Evolutionary conservation across 371 early-diverging fungal genomes (phyloP).

Genomic region (Actinomucor elegans): DNA sequence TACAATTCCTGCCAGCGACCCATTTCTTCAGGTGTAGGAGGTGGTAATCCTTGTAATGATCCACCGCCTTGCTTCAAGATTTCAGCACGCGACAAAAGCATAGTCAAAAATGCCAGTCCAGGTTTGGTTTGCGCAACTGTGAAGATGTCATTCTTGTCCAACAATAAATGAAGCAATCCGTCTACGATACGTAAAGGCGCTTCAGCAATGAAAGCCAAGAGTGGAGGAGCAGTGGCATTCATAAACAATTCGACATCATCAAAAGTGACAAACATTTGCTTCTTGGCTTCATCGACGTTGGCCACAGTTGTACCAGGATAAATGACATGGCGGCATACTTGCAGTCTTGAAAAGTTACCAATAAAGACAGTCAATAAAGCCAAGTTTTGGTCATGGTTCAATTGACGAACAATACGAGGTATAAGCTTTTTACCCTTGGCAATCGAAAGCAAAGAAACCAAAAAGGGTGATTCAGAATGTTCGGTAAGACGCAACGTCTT

Average conservation of each 20-base stretch:
- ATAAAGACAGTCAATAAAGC: conserved; percentile 76
- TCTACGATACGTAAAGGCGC: conserved; percentile 80
- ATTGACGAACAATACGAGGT: conserved; percentile 80
- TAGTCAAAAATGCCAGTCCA: conserved; percentile 86
- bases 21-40: conserved; percentile 65
- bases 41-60: conserved; percentile 51
- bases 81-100: conserved; percentile 89
- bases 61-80: conserved; percentile 80
- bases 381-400: conserved; percentile 77
- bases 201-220: conserved; percentile 79
- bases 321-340: conserved; percentile 76
- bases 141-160: conserved; percentile 85
- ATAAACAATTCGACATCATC: conserved; percentile 83
- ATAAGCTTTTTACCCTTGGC: conserved; percentile 87
- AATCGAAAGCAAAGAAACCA: conserved; percentile 69
- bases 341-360: conserved; percentile 79
- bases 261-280: conserved; percentile 38
- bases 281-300: conserved; percentile 49
- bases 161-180: conserved; percentile 72
- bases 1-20: conserved; percentile 77
- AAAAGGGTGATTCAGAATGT: conserved; percentile 10
- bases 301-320: conserved; percentile 51
- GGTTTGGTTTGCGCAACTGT: conserved; percentile 83
- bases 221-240: conserved; percentile 78
- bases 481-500: conserved; percentile 43